Percentiles rank a stretch among this genome's conserved stretches.
Conservation (phyloP, 371 early-diverging fungal genomes). For the Mortierella sp. region DNA sequence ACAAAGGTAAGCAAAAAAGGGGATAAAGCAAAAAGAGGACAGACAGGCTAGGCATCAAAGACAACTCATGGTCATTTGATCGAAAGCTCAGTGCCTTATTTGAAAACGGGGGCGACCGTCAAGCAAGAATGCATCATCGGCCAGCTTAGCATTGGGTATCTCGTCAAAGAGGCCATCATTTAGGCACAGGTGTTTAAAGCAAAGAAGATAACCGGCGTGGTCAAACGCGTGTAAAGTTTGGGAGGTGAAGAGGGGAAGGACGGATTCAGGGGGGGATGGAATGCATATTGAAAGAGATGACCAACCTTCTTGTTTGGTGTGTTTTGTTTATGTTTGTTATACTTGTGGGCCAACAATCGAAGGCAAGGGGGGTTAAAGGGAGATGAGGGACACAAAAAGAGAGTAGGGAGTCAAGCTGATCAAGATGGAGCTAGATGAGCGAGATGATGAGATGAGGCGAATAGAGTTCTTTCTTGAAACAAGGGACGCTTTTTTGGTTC, state of each 20-base stretch:
- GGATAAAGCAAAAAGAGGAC: neutral
- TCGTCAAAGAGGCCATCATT: neutral
- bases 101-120: no score
- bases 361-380: no score
- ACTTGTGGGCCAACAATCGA: neutral
- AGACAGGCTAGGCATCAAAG: neutral
- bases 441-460: conserved; percentile 2
- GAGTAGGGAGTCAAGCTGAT: neutral
- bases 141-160: no score
- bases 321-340: neutral
- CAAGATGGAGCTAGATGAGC: neutral
- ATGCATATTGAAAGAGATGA: neutral
- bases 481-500: neutral
- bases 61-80: neutral
- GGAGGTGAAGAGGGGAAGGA: neutral
- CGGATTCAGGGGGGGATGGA: neutral
- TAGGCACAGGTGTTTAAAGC: neutral
- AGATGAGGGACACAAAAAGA: neutral
- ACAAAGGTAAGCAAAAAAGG: neutral
- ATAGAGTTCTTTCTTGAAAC: conserved; percentile 19
- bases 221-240: conserved; percentile 4
- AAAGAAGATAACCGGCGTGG: neutral
- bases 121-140: no score
- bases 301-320: conserved; percentile 13
- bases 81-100: no score